Evolutionary conservation across 345 rosid species (phyloP).

Genomic region (Linum usitatissimum): DNA sequence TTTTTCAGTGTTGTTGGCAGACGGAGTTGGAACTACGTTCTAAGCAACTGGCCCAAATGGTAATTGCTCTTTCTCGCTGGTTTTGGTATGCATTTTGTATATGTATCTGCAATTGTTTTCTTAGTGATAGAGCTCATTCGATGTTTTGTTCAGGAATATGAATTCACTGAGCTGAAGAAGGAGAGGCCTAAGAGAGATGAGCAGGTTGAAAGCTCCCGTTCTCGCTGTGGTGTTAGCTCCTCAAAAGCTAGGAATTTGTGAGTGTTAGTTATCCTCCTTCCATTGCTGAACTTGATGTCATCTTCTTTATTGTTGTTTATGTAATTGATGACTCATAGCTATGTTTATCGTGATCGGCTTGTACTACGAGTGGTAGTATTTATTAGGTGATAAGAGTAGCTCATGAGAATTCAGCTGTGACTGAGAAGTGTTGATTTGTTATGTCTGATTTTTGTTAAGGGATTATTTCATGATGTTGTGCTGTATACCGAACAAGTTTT

Average conservation of each 20-base stretch:
- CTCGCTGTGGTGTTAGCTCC: constrained; percentile 12
- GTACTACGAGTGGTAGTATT: neutral
- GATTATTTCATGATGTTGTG: too few species aligned
- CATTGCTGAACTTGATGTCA: neutral
- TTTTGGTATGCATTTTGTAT: neutral
- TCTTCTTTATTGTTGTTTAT: neutral
- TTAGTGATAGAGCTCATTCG: neutral
- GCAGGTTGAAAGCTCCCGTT: constrained; percentile 11
- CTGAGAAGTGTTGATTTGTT: too few species aligned
- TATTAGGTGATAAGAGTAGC: too few species aligned
- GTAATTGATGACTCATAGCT: neutral
- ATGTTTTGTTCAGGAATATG: constrained; percentile 41
- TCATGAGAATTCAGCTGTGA: too few species aligned
- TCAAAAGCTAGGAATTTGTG: constrained; percentile 21
- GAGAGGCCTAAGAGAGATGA: constrained; percentile 25
- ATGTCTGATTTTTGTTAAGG: too few species aligned
- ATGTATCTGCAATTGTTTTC: neutral
- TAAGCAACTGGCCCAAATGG: constrained; percentile 33
- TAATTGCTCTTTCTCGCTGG: constrained; percentile 2
- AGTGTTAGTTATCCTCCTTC: constrained; percentile 12
- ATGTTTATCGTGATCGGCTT: neutral
- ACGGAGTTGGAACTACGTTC: constrained; percentile 48
- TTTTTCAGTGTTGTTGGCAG: constrained; percentile 17
- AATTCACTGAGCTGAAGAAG: constrained; percentile 47
- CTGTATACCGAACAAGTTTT: too few species aligned